phyloP scores from a whole-genome alignment of 2,329 filamentous ascomycete species.

The Ophiostoma ulmi region DNA sequence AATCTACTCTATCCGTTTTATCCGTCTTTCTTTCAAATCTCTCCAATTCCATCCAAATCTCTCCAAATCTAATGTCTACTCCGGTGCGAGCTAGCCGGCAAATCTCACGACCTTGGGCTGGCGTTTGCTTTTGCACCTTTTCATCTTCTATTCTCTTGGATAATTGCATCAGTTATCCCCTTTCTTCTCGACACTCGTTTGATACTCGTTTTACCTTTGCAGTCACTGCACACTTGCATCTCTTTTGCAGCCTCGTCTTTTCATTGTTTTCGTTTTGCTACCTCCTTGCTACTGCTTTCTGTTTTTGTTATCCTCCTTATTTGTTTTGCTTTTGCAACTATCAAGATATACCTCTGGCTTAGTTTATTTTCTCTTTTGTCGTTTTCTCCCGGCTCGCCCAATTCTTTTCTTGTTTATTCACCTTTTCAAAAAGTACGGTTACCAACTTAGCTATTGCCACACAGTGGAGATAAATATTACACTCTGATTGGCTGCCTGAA shows the following conservation, averaged over 20 bases:
- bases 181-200: constrained; percentile 22
- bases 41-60: not conserved
- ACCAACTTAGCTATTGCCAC: no score
- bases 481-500: no score
- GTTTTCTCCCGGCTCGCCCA: not conserved
- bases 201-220: constrained; percentile 8
- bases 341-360: constrained; percentile 12
- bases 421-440: not conserved
- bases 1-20: not conserved
- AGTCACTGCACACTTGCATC: not conserved
- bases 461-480: no score
- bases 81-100: not conserved
- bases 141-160: not conserved
- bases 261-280: not conserved
- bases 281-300: not conserved
- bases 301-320: not conserved
- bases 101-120: constrained; percentile 21
- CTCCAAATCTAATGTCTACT: not conserved
- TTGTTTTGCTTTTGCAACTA: not conserved
- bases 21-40: not conserved
- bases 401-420: not conserved
- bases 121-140: constrained; percentile 21
- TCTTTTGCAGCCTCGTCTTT: constrained; percentile 6
- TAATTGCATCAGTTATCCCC: no score
- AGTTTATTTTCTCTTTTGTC: not conserved